A percentile compares a stretch with the other conserved stretches of the same genome.
Conservation (phyloP, 768 basidiomycete genomes). For the Filobasidium floriforme region DNA sequence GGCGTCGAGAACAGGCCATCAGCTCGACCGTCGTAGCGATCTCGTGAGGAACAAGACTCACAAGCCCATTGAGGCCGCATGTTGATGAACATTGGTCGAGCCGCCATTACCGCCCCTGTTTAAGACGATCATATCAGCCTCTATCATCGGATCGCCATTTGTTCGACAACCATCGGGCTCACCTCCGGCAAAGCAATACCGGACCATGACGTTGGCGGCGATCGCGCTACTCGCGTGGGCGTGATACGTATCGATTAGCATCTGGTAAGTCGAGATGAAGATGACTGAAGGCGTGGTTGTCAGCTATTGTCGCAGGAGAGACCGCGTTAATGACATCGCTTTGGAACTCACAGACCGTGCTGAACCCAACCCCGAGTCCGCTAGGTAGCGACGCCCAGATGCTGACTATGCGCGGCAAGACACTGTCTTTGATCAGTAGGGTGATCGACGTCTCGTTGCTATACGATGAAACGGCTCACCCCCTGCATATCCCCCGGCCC, state of each 20-base stretch:
- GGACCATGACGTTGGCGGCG: slow-evolving; percentile 3
- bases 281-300: neutral
- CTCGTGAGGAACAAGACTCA: neutral
- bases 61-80: slow-evolving; percentile 3
- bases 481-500: neutral
- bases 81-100: slow-evolving; percentile 2
- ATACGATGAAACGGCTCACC: no score
- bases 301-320: neutral
- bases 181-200: slow-evolving; percentile 8
- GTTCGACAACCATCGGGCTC: neutral
- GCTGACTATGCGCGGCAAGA: no score
- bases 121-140: neutral
- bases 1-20: neutral
- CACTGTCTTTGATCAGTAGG: no score
- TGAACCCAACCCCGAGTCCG: slow-evolving; percentile 5
- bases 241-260: slow-evolving; percentile 2
- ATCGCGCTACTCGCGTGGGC: neutral
- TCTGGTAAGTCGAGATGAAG: slow-evolving; percentile 8
- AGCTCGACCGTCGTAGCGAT: neutral
- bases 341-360: neutral
- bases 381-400: slow-evolving; percentile 2
- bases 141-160: neutral
- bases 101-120: slow-evolving; percentile 1
- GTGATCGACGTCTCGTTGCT: no score
- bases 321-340: neutral